Conservation (phyloP, 1,284 basidiomycete species). For the Rhodofomes roseus region DNA sequence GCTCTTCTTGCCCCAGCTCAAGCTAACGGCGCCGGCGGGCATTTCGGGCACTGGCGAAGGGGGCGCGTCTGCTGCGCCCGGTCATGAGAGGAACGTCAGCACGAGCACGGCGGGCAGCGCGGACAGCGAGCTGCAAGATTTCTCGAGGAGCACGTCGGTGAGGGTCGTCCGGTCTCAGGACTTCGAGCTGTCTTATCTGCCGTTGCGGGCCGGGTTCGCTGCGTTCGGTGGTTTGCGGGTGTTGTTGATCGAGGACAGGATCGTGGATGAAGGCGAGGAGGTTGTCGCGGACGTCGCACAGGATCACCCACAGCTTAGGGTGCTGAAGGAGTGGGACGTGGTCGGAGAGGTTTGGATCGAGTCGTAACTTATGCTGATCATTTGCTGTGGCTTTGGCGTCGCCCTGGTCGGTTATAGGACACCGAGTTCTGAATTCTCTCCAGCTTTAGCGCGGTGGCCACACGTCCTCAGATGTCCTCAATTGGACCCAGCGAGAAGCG, state of each 20-base stretch:
- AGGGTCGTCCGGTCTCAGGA: conserved; percentile 35
- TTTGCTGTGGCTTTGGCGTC: too few species aligned
- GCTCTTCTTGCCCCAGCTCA: conserved; percentile 36
- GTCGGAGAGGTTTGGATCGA: conserved; percentile 66
- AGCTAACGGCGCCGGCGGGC: conserved; percentile 12
- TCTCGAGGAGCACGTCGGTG: conserved; percentile 16
- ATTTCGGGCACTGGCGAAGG: not conserved
- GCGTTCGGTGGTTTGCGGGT: conserved; percentile 63
- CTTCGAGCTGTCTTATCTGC: conserved; percentile 59
- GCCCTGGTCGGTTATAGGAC: too few species aligned
- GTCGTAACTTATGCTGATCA: conserved; percentile 13
- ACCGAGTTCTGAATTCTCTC: too few species aligned
- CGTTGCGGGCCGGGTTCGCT: conserved; percentile 51
- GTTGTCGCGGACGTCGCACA: conserved; percentile 19
- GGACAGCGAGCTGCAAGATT: conserved; percentile 32
- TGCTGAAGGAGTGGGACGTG: conserved; percentile 65
- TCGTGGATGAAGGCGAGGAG: conserved; percentile 43
- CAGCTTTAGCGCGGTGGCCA: too few species aligned
- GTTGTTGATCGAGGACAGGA: conserved; percentile 52
- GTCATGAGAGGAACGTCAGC: conserved; percentile 19
- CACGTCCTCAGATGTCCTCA: too few species aligned
- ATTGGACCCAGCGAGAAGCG: too few species aligned
- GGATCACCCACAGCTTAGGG: conserved; percentile 32
- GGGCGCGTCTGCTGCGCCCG: conserved; percentile 3
- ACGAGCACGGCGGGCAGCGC: conserved; percentile 17